Evolutionary conservation across 1,139 yeast genomes (phyloP), one percentile per base, ranked within the genome.

Genomic region (Debaryomycetaceae sp.): DNA sequence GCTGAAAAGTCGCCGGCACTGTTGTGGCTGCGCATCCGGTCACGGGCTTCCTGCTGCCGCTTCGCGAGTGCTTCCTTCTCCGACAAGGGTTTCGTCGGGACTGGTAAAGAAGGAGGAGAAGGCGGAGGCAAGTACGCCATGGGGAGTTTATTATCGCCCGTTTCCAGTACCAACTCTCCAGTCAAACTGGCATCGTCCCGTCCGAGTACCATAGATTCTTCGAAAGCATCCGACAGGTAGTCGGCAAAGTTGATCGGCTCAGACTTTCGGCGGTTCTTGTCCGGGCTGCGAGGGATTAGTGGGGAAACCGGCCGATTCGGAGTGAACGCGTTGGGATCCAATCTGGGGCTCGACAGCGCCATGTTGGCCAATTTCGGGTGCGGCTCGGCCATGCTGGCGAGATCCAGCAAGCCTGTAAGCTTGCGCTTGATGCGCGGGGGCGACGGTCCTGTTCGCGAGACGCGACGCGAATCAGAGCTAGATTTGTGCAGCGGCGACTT

Each of bases 11-110:
- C 55, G 28, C 48, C 45, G 10, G 45, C 39, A 15, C 56, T 49
- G 23, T 53, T 47, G 35, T 47, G 61, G 22, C 48, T 49, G 27
- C 47, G 43, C 16, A 62, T 44, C 36, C 51, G 52, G 29, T 47
- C 51, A 16, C 51, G 37, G 1, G 63, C 63, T 26, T 48, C 47
- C 26, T 40, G 48, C 40, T 58, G 65, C 27, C 50, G 49, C 31
- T 49, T 51, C 21, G 44, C 45, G 14, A 58, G 40, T 5, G 35
- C 38, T 23, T 32, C 35, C 27, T 31, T 28, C 16, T 30, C 34
- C n/a, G n/a, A n/a, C n/a, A n/a, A n/a, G n/a, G n/a, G n/a, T n/a
- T n/a, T n/a, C n/a, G n/a, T n/a, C n/a, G n/a, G n/a, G n/a, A n/a
- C n/a, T n/a, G n/a, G n/a, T 10, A 18, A 10, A 10, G 6, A 7